Conservation (phyloP, 129 eudicot genomes). For the Daucus carota region DH1_v3.0 NC_030384.2:49260501-49261000, state of each 20-base stretch:
- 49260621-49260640: neutral
- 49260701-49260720: too few species aligned
- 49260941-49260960: neutral
- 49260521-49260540: constrained; percentile 17
- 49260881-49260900: neutral
- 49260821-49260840: neutral
- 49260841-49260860: too few species aligned
- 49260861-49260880: too few species aligned
- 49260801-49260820: neutral
- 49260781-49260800: neutral
- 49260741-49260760: too few species aligned
- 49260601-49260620: neutral
- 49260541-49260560: neutral
- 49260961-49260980: neutral
- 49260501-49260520: constrained; percentile 72
- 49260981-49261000: neutral
- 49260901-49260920: neutral
- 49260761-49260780: too few species aligned
- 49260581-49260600: neutral
- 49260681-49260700: neutral
- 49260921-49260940: neutral
- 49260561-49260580: neutral
- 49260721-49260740: too few species aligned
- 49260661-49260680: neutral
- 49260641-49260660: neutral